These are phyloP conservation scores for Salmacisia buchloeana DNA, from an alignment of 1,284 basidiomycete species.

Conservation along the genomic window DNA sequence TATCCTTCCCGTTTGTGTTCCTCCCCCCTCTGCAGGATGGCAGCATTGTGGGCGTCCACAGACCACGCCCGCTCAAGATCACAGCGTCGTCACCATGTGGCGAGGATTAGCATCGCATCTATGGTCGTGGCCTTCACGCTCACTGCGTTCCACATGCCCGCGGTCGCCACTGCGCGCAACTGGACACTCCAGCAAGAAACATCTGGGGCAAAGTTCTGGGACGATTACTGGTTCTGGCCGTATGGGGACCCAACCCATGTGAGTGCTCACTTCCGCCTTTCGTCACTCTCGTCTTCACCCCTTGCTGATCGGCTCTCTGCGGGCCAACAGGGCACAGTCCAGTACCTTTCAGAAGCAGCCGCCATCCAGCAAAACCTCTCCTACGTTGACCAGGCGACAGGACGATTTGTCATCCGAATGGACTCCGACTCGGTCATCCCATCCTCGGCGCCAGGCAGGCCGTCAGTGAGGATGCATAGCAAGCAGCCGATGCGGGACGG, in stretches of 20 bases:
- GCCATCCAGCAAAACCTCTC: neutral
- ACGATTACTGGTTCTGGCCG: neutral
- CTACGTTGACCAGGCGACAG: neutral
- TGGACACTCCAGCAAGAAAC: neutral
- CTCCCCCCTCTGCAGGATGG: too few relatives aligned
- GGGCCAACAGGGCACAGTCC: constrained; percentile 1
- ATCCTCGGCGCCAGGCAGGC: neutral
- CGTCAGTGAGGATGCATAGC: constrained; percentile 31
- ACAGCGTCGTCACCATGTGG: too few relatives aligned
- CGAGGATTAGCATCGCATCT: too few relatives aligned
- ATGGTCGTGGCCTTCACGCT: too few relatives aligned
- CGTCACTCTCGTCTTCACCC: neutral
- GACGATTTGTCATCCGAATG: constrained; percentile 17
- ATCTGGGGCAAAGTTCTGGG: neutral
- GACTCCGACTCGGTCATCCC: constrained; percentile 16
- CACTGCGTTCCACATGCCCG: too few relatives aligned
- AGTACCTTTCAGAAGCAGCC: neutral
- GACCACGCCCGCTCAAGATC: too few relatives aligned
- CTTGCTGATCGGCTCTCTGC: neutral
- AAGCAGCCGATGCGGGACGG: constrained; percentile 33
- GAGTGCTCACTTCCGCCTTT: neutral
- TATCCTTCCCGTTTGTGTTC: too few relatives aligned
- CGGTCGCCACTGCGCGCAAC: neutral
- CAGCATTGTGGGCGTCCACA: too few relatives aligned
- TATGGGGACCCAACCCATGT: constrained; percentile 3